phyloP scores from a whole-genome alignment of 805 yeast species.

The Barnettozyma californica region DNA sequence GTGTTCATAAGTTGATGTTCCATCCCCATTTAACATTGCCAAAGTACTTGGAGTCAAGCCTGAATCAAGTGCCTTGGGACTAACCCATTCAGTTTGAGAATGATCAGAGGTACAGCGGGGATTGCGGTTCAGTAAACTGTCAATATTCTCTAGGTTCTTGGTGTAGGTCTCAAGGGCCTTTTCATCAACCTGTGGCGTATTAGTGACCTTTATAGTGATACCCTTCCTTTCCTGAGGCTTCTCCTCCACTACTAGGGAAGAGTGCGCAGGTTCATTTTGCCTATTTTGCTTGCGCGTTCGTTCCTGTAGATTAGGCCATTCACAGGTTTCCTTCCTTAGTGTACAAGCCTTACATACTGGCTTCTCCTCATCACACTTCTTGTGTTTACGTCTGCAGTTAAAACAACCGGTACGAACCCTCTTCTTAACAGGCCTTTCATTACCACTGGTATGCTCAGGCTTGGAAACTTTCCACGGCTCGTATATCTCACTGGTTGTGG shows the following conservation, averaged over 20 bases:
- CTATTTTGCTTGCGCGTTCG: too few species aligned
- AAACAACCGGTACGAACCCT: slow-evolving; percentile 16
- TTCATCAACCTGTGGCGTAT: too few species aligned
- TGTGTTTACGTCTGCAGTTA: slow-evolving; percentile 15
- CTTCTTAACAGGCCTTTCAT: not conserved
- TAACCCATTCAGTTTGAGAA: not conserved
- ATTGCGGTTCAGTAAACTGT: not conserved
- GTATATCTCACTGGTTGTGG: too few species aligned
- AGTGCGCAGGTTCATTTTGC: too few species aligned
- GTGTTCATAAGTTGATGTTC: not conserved
- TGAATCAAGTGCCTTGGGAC: not conserved
- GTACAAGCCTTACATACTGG: slow-evolving; percentile 9
- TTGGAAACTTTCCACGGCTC: too few species aligned
- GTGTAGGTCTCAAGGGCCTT: slow-evolving; percentile 1
- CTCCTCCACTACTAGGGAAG: too few species aligned
- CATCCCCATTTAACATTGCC: not conserved
- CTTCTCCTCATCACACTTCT: slow-evolving; percentile 16
- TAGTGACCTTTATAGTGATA: too few species aligned
- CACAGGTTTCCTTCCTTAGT: too few species aligned
- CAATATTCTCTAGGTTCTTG: slow-evolving; percentile 2
- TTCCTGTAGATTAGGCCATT: too few species aligned
- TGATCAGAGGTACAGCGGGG: too few species aligned
- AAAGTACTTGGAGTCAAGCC: not conserved
- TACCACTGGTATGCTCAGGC: too few species aligned
- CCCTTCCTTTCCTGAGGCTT: too few species aligned